These are phyloP conservation scores for Tetratostichococcus sp. DNA, from an alignment of 139 green algal genomes.

Conservation along the genomic window DNA sequence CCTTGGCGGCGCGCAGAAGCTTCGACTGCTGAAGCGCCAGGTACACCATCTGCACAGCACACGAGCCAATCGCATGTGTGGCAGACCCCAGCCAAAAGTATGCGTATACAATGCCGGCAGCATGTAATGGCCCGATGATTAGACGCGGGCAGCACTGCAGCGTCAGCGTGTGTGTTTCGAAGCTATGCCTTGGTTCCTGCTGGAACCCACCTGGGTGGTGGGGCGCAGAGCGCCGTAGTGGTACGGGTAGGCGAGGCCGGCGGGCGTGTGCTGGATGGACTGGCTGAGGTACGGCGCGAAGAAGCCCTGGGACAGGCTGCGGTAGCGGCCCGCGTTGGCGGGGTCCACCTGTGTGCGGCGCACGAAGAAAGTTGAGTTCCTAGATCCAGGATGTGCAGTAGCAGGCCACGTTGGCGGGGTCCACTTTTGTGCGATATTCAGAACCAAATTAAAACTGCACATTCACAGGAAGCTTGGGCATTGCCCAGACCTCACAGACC, in stretches of 20 bases:
- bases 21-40: background rate
- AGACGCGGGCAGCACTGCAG: too few species aligned
- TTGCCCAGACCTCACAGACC: too few species aligned
- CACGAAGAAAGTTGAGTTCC: background rate
- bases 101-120: too few species aligned
- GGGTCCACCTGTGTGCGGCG: slow-evolving; percentile 11
- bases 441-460: too few species aligned
- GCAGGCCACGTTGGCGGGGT: background rate
- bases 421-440: too few species aligned
- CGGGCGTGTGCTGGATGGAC: slow-evolving; percentile 15
- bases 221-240: slow-evolving; percentile 18
- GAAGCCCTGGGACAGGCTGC: slow-evolving; percentile 5
- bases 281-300: slow-evolving; percentile 24
- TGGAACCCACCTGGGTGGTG: background rate
- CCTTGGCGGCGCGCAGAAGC: too few species aligned
- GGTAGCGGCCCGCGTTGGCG: slow-evolving; percentile 1
- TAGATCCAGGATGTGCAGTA: slow-evolving; percentile 10
- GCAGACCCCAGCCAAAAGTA: too few species aligned
- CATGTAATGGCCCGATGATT: too few species aligned
- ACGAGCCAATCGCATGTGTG: too few species aligned
- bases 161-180: too few species aligned
- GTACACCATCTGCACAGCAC: background rate
- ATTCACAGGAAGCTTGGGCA: too few species aligned
- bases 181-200: too few species aligned
- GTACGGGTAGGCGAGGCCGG: slow-evolving; percentile 29